Evolutionary conservation across 179 eudicot species (phyloP).

Genomic region (Silene vulgaris): DNA sequence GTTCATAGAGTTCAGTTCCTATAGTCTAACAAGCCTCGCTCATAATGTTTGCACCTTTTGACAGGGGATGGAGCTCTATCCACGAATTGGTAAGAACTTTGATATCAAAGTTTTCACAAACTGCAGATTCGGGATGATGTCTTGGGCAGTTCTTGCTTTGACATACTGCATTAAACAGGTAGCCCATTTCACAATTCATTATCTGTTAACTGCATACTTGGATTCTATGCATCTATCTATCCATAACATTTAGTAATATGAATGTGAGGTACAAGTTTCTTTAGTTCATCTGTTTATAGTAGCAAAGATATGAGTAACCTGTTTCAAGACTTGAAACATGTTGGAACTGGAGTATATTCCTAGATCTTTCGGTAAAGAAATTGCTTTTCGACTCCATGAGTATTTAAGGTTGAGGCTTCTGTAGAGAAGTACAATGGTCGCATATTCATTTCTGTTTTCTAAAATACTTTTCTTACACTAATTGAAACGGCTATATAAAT

Average conservation of each 20-base stretch:
- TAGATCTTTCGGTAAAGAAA: too few species aligned
- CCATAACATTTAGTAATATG: background rate
- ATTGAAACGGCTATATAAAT: too few species aligned
- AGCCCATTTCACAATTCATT: background rate
- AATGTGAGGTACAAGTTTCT: background rate
- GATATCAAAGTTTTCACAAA: conserved; percentile 94
- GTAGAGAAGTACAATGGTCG: background rate
- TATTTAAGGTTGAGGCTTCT: background rate
- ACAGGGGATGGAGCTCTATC: conserved; percentile 99
- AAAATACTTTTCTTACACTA: too few species aligned
- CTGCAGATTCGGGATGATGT: conserved; percentile 99
- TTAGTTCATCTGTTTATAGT: background rate
- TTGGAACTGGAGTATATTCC: background rate
- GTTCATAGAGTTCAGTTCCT: background rate
- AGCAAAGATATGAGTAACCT: background rate
- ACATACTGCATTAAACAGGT: conserved; percentile 98
- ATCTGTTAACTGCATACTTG: conserved; percentile 9
- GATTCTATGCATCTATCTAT: background rate
- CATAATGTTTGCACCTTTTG: conserved; percentile 13
- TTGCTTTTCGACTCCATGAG: too few species aligned
- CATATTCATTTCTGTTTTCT: background rate
- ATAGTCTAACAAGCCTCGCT: conserved; percentile 4
- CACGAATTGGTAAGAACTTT: conserved; percentile 84
- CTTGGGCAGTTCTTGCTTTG: conserved; percentile 96
- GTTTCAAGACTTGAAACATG: background rate